A percentile compares a stretch with the other conserved stretches of the same genome.
phyloP scores from a whole-genome alignment of 1,139 yeast genomes.

The Sugiyamaella sp. region DNA sequence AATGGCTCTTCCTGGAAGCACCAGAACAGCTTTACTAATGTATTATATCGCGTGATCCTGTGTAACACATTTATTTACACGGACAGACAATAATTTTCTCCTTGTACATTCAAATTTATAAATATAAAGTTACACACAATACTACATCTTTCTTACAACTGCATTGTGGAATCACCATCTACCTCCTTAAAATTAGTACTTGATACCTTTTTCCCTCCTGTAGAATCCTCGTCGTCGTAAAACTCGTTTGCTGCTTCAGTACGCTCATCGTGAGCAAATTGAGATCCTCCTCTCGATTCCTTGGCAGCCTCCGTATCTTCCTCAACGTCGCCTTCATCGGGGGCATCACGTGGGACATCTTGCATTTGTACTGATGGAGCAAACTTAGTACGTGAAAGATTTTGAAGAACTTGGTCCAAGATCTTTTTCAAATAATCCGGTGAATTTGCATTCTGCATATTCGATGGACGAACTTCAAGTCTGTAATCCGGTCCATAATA shows the following conservation, averaged over 20 bases:
- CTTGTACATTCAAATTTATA: conserved; percentile 9
- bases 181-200: conserved; percentile 25
- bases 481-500: conserved; percentile 93
- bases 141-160: background rate
- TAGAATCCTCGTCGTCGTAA: conserved; percentile 43
- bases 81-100: no score
- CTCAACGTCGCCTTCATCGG: conserved; percentile 59
- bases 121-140: background rate
- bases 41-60: no score
- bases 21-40: no score
- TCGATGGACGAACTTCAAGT: conserved; percentile 86
- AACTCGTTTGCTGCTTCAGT: conserved; percentile 47
- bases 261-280: conserved; percentile 74
- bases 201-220: conserved; percentile 36
- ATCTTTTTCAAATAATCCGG: conserved; percentile 91
- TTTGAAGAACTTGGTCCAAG: conserved; percentile 71
- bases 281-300: conserved; percentile 92
- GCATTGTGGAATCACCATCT: conserved; percentile 15
- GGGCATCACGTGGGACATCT: conserved; percentile 83
- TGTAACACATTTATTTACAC: no score
- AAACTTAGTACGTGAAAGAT: conserved; percentile 83
- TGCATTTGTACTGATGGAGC: conserved; percentile 97
- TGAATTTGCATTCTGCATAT: conserved; percentile 95
- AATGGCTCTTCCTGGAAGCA: background rate
- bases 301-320: conserved; percentile 80